Conservation (phyloP, 257 asterid species). For the Solanum raphanifolium region DNA sequence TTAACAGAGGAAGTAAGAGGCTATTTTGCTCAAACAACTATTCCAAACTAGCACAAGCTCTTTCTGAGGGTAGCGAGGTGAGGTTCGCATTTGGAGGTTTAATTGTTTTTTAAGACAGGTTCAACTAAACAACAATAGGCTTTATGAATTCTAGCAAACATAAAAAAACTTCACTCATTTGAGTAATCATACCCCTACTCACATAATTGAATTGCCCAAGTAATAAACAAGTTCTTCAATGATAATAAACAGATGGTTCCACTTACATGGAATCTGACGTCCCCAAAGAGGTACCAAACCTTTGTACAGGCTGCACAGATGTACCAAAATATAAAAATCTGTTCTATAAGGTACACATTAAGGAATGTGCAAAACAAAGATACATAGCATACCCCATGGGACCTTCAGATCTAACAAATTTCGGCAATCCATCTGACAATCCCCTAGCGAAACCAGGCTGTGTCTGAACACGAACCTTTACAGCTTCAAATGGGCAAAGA, state of each 20-base stretch:
- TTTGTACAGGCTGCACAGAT: conserved; percentile 64
- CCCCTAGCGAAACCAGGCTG: conserved; percentile 61
- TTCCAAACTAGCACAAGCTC: background rate
- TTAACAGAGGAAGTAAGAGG: background rate
- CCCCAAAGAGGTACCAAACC: conserved; percentile 94
- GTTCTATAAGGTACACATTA: background rate
- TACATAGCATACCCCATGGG: conserved; percentile 40
- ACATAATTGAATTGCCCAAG: background rate
- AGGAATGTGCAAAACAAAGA: background rate
- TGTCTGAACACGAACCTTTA: conserved; percentile 60
- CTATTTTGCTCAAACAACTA: background rate
- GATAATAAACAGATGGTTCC: background rate
- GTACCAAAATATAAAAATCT: background rate
- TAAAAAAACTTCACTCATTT: background rate
- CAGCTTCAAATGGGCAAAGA: conserved; percentile 58
- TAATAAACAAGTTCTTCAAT: background rate
- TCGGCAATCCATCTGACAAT: conserved; percentile 45
- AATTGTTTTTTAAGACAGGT: background rate
- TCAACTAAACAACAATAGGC: background rate
- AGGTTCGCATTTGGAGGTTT: background rate
- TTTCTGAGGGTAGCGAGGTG: background rate
- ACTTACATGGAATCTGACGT: conserved; percentile 95
- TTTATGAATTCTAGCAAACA: background rate
- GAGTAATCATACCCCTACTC: background rate
- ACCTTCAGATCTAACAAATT: conserved; percentile 52